phyloP scores from a whole-genome alignment of 148 eudicot species.

The Heliosperma pusillum region DNA sequence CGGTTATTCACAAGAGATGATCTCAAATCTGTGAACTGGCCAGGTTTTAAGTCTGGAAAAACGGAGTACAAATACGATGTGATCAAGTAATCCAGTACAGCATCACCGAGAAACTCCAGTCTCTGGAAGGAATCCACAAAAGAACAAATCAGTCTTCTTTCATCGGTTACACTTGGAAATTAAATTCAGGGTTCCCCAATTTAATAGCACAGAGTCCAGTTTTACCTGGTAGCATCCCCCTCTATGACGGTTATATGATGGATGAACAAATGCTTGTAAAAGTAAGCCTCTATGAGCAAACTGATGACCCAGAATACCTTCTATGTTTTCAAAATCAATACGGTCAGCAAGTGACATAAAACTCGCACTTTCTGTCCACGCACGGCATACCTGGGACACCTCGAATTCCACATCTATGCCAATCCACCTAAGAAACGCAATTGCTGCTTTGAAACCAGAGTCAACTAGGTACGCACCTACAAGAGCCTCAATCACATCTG shows the following conservation, averaged over 20 bases:
- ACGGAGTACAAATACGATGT: conserved; percentile 79
- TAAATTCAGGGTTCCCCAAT: not conserved
- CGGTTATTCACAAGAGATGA: conserved; percentile 66
- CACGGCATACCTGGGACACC: conserved; percentile 46
- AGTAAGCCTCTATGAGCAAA: conserved; percentile 79
- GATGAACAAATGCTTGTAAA: conserved; percentile 87
- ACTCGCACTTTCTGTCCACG: conserved; percentile 58
- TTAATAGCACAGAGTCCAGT: not conserved
- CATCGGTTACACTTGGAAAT: not conserved
- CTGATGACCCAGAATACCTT: conserved; percentile 46
- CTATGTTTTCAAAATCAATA: conserved; percentile 49
- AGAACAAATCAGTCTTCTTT: conserved; percentile 7
- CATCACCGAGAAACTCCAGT: conserved; percentile 96
- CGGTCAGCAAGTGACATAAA: conserved; percentile 54
- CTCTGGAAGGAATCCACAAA: conserved; percentile 50
- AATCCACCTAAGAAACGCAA: conserved; percentile 81
- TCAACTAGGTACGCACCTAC: conserved; percentile 86
- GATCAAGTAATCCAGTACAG: conserved; percentile 87
- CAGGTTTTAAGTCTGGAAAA: conserved; percentile 82
- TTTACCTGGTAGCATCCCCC: conserved; percentile 98
- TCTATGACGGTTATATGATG: conserved; percentile 62
- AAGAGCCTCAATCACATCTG: conserved; percentile 93
- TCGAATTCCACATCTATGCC: conserved; percentile 66
- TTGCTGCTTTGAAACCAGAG: conserved; percentile 83
- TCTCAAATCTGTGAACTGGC: conserved; percentile 94